Conservation (phyloP, 169 alveolate genomes). For the Besnoitia besnoiti region DNA sequence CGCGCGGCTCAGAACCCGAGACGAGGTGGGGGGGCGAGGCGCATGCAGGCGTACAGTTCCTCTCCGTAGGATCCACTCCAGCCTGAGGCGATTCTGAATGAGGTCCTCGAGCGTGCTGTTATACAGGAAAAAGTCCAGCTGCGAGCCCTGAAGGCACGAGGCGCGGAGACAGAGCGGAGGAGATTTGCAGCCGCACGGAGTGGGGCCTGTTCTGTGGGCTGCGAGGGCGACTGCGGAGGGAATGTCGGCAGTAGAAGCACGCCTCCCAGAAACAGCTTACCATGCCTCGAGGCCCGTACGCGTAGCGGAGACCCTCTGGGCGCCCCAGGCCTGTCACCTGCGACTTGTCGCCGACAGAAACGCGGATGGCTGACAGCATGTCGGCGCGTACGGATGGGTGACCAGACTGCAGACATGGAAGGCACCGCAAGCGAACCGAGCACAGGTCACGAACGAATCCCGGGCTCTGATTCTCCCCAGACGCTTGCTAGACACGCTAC, state of each 20-base stretch:
- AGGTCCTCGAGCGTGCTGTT: conserved; percentile 57
- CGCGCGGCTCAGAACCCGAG: too few species aligned
- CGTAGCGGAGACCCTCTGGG: conserved; percentile 49
- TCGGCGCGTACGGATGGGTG: conserved; percentile 35
- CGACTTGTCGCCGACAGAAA: conserved; percentile 15
- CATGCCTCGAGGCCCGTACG: conserved; percentile 48
- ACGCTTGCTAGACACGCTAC: too few species aligned
- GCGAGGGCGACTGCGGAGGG: too few species aligned
- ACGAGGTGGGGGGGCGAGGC: too few species aligned
- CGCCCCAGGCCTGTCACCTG: conserved; percentile 46
- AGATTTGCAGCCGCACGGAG: too few species aligned
- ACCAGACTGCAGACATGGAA: conserved; percentile 32
- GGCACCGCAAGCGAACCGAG: too few species aligned
- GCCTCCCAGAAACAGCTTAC: background rate
- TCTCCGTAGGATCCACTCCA: conserved; percentile 57
- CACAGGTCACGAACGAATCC: too few species aligned
- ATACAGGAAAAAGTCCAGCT: conserved; percentile 40
- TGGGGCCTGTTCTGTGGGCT: too few species aligned
- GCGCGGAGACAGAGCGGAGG: too few species aligned
- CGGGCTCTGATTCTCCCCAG: too few species aligned
- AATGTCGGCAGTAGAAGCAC: too few species aligned
- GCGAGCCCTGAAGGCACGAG: conserved; percentile 41
- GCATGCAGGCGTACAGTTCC: conserved; percentile 37
- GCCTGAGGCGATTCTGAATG: conserved; percentile 45
- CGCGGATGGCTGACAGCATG: conserved; percentile 43